phyloP scores from a whole-genome alignment of 2,329 filamentous ascomycete species.

The Neopestalotiopsis sp. region DNA sequence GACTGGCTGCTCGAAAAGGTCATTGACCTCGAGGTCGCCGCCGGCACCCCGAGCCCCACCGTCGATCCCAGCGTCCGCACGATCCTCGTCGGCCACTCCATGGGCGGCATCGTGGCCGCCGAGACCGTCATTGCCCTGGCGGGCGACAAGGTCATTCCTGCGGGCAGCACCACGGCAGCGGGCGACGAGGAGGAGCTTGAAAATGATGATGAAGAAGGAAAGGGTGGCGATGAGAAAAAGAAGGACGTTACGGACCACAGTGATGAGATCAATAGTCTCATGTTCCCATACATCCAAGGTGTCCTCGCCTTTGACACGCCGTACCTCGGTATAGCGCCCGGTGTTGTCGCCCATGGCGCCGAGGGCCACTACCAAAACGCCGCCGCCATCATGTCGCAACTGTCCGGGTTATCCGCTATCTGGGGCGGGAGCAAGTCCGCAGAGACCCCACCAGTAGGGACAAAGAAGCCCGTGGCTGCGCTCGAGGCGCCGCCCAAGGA shows the following conservation, averaged over 20 bases:
- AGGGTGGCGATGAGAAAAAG: background rate
- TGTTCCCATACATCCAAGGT: constrained; percentile 93
- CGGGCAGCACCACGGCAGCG: constrained; percentile 31
- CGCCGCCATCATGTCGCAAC: constrained; percentile 69
- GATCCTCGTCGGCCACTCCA: constrained; percentile 39
- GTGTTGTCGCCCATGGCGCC: constrained; percentile 84
- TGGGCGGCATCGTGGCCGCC: constrained; percentile 92
- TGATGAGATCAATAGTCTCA: constrained; percentile 63
- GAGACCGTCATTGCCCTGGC: constrained; percentile 81
- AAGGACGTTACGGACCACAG: constrained; percentile 18
- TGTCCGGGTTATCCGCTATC: constrained; percentile 71
- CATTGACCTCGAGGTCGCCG: constrained; percentile 90
- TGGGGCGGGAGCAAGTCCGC: constrained; percentile 59
- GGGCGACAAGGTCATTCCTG: constrained; percentile 56
- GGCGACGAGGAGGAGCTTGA: constrained; percentile 29
- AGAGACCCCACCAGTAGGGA: constrained; percentile 23
- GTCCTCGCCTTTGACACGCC: constrained; percentile 95
- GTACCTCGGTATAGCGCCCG: constrained; percentile 81
- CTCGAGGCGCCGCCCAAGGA: constrained; percentile 41
- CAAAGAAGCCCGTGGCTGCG: constrained; percentile 43
- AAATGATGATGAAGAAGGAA: background rate
- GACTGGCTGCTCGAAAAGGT: constrained; percentile 90
- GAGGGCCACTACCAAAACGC: constrained; percentile 85
- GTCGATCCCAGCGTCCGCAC: constrained; percentile 38
- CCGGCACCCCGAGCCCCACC: constrained; percentile 49